Evolutionary conservation across 2,329 filamentous ascomycete species (phyloP).

Genomic region (Talaromyces sp.): DNA sequence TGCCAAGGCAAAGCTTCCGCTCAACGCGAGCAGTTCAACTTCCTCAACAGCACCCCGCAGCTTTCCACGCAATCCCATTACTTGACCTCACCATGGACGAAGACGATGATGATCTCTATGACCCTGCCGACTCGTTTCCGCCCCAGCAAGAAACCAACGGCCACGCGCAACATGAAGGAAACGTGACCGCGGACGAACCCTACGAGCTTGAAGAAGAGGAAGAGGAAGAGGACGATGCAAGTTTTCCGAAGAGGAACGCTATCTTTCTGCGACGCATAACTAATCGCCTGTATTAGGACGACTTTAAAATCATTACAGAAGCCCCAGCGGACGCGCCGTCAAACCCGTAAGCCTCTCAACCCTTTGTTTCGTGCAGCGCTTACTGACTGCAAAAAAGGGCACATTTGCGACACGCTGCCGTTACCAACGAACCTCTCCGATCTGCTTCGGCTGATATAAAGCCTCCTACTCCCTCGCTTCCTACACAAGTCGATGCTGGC

Average conservation of each 20-base stretch:
- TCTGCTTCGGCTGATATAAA: slow-evolving; percentile 30
- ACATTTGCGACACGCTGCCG: slow-evolving; percentile 33
- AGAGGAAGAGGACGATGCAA: slow-evolving; percentile 29
- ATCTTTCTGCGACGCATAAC: neutral
- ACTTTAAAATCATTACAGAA: slow-evolving; percentile 48
- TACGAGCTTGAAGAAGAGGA: slow-evolving; percentile 39
- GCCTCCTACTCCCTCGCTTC: slow-evolving; percentile 25
- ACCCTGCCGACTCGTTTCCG: slow-evolving; percentile 34
- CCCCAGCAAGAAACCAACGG: slow-evolving; percentile 23
- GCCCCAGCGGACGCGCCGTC: slow-evolving; percentile 37
- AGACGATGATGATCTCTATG: slow-evolving; percentile 45
- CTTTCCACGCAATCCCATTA: neutral
- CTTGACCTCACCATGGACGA: slow-evolving; percentile 35
- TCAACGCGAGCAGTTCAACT: neutral
- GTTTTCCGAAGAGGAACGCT: neutral
- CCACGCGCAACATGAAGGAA: slow-evolving; percentile 25
- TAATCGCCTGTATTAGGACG: slow-evolving; percentile 31
- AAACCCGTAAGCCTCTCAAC: slow-evolving; percentile 28
- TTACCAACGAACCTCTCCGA: slow-evolving; percentile 31
- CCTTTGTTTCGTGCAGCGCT: neutral
- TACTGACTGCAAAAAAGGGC: slow-evolving; percentile 24
- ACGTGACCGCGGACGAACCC: slow-evolving; percentile 14
- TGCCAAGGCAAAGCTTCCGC: slow-evolving; percentile 8
- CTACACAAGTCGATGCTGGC: slow-evolving; percentile 26
- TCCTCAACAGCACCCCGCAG: slow-evolving; percentile 1